Evolutionary conservation across 2,329 filamentous ascomycete genomes (phyloP).

Genomic region (Paraconiothyrium sp.): DNA sequence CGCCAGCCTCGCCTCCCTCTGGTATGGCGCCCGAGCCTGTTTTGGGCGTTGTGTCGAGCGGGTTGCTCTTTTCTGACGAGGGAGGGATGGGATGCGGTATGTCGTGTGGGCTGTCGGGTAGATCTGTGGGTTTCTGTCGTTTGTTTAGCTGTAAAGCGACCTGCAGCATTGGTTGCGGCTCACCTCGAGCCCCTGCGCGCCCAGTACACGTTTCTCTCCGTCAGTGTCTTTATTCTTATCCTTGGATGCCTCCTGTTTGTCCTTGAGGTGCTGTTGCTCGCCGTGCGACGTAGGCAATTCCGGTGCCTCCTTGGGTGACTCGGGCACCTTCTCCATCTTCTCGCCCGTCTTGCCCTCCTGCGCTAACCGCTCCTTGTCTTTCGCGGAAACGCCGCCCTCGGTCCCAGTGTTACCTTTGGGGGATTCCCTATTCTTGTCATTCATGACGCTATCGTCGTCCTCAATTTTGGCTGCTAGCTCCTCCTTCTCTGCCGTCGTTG

Average conservation of each 20-base stretch:
- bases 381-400: conserved; percentile 88
- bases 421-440: conserved; percentile 78
- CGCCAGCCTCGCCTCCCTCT: conserved; percentile 59
- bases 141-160: conserved; percentile 24
- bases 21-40: conserved; percentile 38
- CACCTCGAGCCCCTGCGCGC: conserved; percentile 52
- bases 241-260: conserved; percentile 18
- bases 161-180: conserved; percentile 16
- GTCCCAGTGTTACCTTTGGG: conserved; percentile 90
- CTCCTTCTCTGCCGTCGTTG: conserved; percentile 40
- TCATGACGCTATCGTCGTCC: conserved; percentile 84
- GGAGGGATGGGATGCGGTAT: conserved; percentile 74
- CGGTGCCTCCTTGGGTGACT: conserved; percentile 84
- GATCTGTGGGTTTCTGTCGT: conserved; percentile 77
- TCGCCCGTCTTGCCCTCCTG: conserved; percentile 72
- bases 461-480: conserved; percentile 57
- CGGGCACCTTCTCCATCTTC: conserved; percentile 77
- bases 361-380: conserved; percentile 77
- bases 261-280: conserved; percentile 71
- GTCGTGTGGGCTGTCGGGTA: conserved; percentile 81
- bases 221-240: conserved; percentile 17
- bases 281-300: conserved; percentile 74
- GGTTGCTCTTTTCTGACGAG: conserved; percentile 71
- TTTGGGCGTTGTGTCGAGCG: conserved; percentile 49
- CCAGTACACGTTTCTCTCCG: conserved; percentile 33